Evolutionary conservation across 192 early-diverging fungal species (phyloP).

Genomic region (Backusella psychrophila): DNA sequence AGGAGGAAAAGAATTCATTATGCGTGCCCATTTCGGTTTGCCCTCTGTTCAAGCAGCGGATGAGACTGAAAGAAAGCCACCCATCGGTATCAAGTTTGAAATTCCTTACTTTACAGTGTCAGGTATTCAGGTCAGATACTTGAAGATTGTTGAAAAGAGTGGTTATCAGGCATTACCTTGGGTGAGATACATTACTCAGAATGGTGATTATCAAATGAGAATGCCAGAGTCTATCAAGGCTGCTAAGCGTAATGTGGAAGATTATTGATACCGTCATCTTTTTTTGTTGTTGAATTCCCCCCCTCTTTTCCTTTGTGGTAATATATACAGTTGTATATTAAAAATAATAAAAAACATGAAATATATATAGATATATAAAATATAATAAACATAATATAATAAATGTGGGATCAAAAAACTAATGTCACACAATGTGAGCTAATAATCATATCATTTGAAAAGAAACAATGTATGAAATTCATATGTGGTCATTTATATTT

Average conservation of each 20-base stretch:
- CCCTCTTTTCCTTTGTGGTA: neutral
- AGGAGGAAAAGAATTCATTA: constrained; percentile 94
- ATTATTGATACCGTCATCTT: constrained; percentile 13
- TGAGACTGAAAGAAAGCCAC: constrained; percentile 77
- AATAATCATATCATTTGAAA: too few species aligned
- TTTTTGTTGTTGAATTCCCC: neutral
- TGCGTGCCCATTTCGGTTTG: constrained; percentile 84
- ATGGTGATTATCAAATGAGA: constrained; percentile 94
- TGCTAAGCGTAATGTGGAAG: constrained; percentile 40
- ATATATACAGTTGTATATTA: neutral
- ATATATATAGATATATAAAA: too few species aligned
- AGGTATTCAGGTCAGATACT: constrained; percentile 87
- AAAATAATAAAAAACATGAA: neutral
- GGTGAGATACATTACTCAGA: constrained; percentile 89
- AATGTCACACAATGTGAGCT: neutral
- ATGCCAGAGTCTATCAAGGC: constrained; percentile 85
- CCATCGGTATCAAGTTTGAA: constrained; percentile 85
- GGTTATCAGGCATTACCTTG: constrained; percentile 88
- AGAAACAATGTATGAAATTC: too few species aligned
- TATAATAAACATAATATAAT: neutral
- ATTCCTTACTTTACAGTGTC: constrained; percentile 90
- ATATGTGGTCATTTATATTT: neutral
- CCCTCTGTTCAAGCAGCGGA: constrained; percentile 82
- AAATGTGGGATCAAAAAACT: neutral
- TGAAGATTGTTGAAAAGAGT: constrained; percentile 88